A percentile compares a stretch with the other conserved stretches of the same genome.
Evolutionary conservation across 768 basidiomycete species (phyloP).

Genomic region (Panellus pusillus): DNA sequence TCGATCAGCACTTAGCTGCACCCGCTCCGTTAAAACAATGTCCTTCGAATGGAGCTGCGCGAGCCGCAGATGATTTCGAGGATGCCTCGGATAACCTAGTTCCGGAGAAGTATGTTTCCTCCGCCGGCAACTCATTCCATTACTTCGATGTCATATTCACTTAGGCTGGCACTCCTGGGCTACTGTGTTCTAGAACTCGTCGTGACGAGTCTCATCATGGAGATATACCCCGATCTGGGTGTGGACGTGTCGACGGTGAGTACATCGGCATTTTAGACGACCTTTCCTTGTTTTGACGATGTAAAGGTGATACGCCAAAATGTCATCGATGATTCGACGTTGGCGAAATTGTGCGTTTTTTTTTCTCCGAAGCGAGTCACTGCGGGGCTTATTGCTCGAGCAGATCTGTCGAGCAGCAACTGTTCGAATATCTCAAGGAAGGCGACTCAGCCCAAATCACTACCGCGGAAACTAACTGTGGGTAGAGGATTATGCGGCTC

Average conservation of each 20-base stretch:
- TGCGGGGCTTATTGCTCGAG: too few relatives aligned
- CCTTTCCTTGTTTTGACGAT: background rate
- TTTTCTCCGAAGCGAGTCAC: too few relatives aligned
- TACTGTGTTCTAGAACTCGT: conserved; percentile 50
- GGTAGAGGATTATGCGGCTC: too few relatives aligned
- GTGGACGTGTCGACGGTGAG: conserved; percentile 51
- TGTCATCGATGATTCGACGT: background rate
- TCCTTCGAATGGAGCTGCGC: too few relatives aligned
- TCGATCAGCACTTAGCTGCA: too few relatives aligned
- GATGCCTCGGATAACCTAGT: background rate
- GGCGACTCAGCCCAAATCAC: too few relatives aligned
- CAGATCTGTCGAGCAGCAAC: too few relatives aligned
- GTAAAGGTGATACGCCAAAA: background rate
- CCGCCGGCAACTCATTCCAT: background rate
- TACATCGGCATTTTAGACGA: background rate
- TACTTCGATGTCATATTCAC: background rate
- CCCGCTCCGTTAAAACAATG: too few relatives aligned
- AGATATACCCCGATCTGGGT: conserved; percentile 44
- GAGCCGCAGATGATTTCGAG: background rate
- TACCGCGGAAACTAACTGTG: too few relatives aligned
- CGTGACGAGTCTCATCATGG: conserved; percentile 44
- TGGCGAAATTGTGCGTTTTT: too few relatives aligned
- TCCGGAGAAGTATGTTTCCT: background rate
- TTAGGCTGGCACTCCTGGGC: conserved; percentile 50
- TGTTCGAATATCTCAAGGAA: too few relatives aligned